These are phyloP conservation scores for Jatropha podagrica DNA, from an alignment of 441 rosid genomes.

Conservation along the genomic window DNA sequence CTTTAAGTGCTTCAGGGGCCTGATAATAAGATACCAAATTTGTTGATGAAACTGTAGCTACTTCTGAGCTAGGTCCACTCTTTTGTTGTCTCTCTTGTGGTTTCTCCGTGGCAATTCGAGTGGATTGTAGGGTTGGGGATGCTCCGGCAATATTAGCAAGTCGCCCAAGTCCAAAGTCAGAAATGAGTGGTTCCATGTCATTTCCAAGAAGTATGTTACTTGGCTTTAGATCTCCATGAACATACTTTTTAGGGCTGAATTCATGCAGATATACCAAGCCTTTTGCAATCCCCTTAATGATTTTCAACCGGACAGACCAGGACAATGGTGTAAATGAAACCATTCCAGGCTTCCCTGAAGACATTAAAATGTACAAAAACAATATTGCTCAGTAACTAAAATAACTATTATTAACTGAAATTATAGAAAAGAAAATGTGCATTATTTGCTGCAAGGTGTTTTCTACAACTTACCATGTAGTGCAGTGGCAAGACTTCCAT, in stretches of 20 bases:
- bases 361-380: constrained; percentile 12
- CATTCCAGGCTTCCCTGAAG: constrained; percentile 73
- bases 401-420: neutral
- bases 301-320: constrained; percentile 75
- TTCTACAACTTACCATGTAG: constrained; percentile 67
- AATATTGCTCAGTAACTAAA: constrained; percentile 10
- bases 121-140: constrained; percentile 71
- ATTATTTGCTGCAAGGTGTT: neutral
- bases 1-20: constrained; percentile 87
- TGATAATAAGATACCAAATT: constrained; percentile 70
- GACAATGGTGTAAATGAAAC: constrained; percentile 57
- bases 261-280: constrained; percentile 91
- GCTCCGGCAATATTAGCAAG: constrained; percentile 91
- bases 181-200: constrained; percentile 71
- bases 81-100: constrained; percentile 64
- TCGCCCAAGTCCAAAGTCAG: constrained; percentile 87
- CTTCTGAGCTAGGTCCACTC: constrained; percentile 56
- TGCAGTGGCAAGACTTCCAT: constrained; percentile 83
- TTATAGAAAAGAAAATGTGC: neutral
- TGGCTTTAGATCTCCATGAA: constrained; percentile 92
- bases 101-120: constrained; percentile 51
- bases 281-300: constrained; percentile 74
- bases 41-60: constrained; percentile 46
- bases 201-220: constrained; percentile 77
- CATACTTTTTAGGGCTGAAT: constrained; percentile 88